Evolutionary conservation across 129 eudicot genomes (phyloP), one percentile per base, ranked within the genome.

Genomic region (Flaveria brownii): DNA sequence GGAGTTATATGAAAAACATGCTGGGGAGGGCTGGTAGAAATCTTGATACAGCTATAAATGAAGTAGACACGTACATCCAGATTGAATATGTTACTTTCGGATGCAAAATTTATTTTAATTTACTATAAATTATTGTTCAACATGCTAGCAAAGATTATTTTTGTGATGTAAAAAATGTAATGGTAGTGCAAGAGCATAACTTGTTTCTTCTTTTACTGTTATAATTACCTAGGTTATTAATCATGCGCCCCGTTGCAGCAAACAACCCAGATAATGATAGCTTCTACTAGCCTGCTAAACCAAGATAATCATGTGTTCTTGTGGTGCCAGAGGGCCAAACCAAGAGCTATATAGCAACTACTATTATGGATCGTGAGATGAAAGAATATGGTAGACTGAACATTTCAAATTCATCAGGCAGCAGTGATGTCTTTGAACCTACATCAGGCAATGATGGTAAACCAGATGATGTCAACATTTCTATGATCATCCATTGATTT

Each of bases 361-460:
- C 56, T 49, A 73, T 56, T 26, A 85, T 88, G 92, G 92, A 88
- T 67, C 78, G 55, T 17, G 82, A 67, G 70, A 77, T 16, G 59
- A 81, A 73, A 55, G 88, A 82, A 13, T 66, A 62, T 78, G 77
- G 70, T 65, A 83, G 83, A 72, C 55, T 22, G 52, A 83, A 81
- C 75, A 47, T 74, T 75, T 74, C 82, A 75, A 9, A 45, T 69
- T 50, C 85, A 70, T 62, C 85, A 20, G 70, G 77, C 28, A 78
- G 73, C 59, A 75, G 85, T 20, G 92, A 87, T 64, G 80, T 87
- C 42, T 90, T 85, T 77, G 92, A 90, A 71, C 88, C 92, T 51
- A 22, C 79, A 68, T 81, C 86, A 81, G 82, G 65, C 33, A 85
- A 75, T 71, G 87, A 87, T 82, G 88, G 88, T 90, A 75, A 81